Evolutionary conservation across 2,329 filamentous ascomycete genomes (phyloP).

Genomic region (Colletotrichum siamense): DNA sequence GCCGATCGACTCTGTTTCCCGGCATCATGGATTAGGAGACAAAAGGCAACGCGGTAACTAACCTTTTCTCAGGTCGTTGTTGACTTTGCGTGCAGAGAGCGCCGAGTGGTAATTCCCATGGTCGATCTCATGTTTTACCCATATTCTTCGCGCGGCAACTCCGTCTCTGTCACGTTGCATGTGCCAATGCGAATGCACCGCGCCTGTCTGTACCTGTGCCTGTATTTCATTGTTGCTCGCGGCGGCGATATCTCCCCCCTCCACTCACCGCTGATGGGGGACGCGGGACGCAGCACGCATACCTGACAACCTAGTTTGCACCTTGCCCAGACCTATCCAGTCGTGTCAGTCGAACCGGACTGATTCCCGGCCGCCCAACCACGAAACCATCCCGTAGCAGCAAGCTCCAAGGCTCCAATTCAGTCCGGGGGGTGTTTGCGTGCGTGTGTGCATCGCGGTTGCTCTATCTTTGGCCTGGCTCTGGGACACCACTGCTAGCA

Average conservation of each 20-base stretch:
- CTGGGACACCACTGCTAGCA: not conserved
- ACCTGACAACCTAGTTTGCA: not conserved
- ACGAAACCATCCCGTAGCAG: not conserved
- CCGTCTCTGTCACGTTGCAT: not conserved
- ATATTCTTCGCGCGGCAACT: not conserved
- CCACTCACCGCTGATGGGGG: not conserved
- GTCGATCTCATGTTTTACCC: not conserved
- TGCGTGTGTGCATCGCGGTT: not conserved
- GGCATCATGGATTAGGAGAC: constrained; percentile 8
- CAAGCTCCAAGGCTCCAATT: not conserved
- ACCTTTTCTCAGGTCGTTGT: not conserved
- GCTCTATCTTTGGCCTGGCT: not conserved
- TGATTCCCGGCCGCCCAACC: not conserved
- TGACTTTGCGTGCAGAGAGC: not conserved
- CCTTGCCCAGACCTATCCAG: not conserved
- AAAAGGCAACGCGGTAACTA: not conserved
- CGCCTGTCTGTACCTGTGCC: not conserved
- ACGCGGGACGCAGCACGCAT: not conserved
- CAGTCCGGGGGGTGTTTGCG: not conserved
- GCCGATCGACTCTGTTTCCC: constrained; percentile 6
- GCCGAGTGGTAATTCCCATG: not conserved
- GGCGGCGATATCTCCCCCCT: not conserved
- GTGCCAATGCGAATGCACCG: not conserved
- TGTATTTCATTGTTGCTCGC: not conserved
- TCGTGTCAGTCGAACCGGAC: not conserved